phyloP scores from a whole-genome alignment of 2,329 filamentous ascomycete species.

The Sporothrix schenckii region DNA sequence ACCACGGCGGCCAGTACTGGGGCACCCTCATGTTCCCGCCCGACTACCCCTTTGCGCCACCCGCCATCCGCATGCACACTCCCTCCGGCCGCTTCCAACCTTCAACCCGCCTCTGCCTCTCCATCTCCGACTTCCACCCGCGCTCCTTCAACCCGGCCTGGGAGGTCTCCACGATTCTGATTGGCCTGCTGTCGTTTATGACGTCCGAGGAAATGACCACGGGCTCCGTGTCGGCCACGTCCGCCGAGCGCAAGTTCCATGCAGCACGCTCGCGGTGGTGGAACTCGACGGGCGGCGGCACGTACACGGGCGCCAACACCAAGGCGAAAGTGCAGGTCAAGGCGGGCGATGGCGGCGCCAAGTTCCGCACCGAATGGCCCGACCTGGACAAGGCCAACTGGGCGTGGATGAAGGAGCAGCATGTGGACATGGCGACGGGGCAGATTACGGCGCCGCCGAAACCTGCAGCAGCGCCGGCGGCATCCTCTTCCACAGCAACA shows the following conservation, averaged over 20 bases:
- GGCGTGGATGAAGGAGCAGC: conserved; percentile 84
- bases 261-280: conserved; percentile 86
- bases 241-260: conserved; percentile 75
- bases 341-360: conserved; percentile 86
- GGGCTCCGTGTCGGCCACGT: conserved; percentile 76
- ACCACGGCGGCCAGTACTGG: conserved; percentile 96
- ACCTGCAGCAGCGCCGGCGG: background rate
- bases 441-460: conserved; percentile 47
- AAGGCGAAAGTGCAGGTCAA: conserved; percentile 77
- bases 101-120: conserved; percentile 86
- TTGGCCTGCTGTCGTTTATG: conserved; percentile 95
- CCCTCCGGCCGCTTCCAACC: conserved; percentile 94
- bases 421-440: conserved; percentile 77
- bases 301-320: conserved; percentile 50
- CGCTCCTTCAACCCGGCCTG: conserved; percentile 98
- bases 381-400: conserved; percentile 88
- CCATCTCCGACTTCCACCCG: conserved; percentile 96
- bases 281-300: conserved; percentile 92
- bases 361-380: conserved; percentile 87
- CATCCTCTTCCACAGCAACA: background rate
- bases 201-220: conserved; percentile 99
- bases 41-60: conserved; percentile 96
- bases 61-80: conserved; percentile 98
- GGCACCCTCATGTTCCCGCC: conserved; percentile 92
- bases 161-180: conserved; percentile 96